Conservation (phyloP, 306 rosid genomes). For the Potentilla sterilis region DNA sequence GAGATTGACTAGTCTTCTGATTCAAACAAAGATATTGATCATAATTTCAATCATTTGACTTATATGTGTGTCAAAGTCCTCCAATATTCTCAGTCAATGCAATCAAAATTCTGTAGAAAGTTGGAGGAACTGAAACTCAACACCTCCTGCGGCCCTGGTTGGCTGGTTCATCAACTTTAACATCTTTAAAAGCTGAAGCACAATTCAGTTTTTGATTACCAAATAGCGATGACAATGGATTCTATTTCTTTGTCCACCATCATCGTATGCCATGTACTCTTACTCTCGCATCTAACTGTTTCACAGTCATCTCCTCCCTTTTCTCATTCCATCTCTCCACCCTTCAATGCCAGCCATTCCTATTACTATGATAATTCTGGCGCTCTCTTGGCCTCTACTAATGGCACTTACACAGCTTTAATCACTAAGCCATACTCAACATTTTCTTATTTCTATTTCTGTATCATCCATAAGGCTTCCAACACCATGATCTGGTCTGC, state of each 20-base stretch:
- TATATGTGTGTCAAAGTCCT: background rate
- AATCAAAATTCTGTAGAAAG: no score
- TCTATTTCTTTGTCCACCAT: background rate
- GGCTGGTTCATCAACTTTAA: background rate
- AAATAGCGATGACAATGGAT: background rate
- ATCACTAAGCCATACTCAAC: background rate
- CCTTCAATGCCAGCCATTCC: slow-evolving; percentile 15
- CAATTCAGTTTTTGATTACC: background rate
- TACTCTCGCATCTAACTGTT: background rate
- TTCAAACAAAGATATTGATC: background rate
- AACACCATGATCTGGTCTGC: slow-evolving; percentile 13
- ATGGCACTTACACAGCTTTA: slow-evolving; percentile 3
- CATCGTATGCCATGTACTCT: background rate
- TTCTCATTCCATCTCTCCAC: slow-evolving; percentile 11
- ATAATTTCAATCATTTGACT: background rate
- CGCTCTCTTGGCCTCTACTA: slow-evolving; percentile 4
- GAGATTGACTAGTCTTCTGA: background rate
- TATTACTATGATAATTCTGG: background rate
- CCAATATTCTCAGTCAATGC: background rate
- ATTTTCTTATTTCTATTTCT: background rate
- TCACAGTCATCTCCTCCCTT: background rate
- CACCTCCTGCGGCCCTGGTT: background rate
- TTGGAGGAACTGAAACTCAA: background rate
- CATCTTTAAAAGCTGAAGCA: background rate
- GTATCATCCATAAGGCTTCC: slow-evolving; percentile 5